Base-by-base conservation (phyloP, 192 early-diverging fungal species). In the Mortierella claussenii region DNA sequence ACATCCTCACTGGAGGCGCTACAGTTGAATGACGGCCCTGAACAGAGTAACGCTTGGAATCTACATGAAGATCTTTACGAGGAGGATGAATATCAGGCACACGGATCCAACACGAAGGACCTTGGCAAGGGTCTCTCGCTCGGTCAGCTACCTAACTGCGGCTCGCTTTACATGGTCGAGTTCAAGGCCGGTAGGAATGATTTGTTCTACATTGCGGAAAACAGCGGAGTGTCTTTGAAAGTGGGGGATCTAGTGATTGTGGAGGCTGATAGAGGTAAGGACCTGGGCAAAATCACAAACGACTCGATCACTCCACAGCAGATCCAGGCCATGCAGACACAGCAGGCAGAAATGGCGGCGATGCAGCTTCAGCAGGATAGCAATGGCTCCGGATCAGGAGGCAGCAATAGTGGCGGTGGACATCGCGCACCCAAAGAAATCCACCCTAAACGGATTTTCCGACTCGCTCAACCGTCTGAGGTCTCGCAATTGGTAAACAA, bases 181-280 rank as follows among this genome's bases (percentile, higher is more conserved):
- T 96, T 96, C 78, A 96, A 96, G 68, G 89, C 93, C 32, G 93
- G 93, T 11, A 85, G 95, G 18, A 93, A 87, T 6, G 95, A 96
- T 55, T 89, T 90, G 42, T 96, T 93, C 81, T 94, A 89, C 74
- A 79, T 91, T 12, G 60, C 88, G 1, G 89, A 89, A 12, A 68
- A 82, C 28, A 47, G 66, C 32, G 79, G 63, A 8, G 52, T 81
- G 17, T 48, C 70, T 8, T 64, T 93, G 36, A 86, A 86, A 32
- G 79, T 65, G 7, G 92, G 92, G 21, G 92, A 94, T 57, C 64
- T 94, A 9, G 92, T 92, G 20, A 94, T 96, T 66, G 93, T 94
- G 12, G 95, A 96, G 65, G 95, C 92, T 17, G 95, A 96, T 70
- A 89, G 95, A 48, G 95, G 95, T 26, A 93, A 92, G 59, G 95